Conservation (phyloP, 2,329 filamentous ascomycete species). For the Fusarium stilboides region DNA sequence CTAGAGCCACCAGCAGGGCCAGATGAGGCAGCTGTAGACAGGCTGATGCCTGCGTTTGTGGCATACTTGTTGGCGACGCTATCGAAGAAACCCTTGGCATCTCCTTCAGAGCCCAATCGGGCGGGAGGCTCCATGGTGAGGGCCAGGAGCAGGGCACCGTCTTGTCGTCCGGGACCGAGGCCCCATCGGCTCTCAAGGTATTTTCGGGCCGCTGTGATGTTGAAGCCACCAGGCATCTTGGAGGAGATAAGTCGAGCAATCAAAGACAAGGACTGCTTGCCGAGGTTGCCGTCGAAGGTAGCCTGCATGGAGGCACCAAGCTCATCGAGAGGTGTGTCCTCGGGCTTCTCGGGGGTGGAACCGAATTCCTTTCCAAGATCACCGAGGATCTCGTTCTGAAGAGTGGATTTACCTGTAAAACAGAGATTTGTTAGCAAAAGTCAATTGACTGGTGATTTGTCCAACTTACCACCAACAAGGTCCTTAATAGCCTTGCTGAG, state of each 20-base stretch:
- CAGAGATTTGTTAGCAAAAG: constrained; percentile 27
- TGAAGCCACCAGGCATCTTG: constrained; percentile 99
- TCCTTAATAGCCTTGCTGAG: constrained; percentile 98
- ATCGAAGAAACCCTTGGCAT: constrained; percentile 94
- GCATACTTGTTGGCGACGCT: constrained; percentile 93
- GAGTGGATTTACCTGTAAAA: constrained; percentile 88
- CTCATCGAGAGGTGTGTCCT: constrained; percentile 97
- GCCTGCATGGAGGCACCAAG: constrained; percentile 95
- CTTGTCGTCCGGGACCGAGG: constrained; percentile 86
- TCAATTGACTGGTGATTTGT: neutral
- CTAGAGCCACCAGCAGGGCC: constrained; percentile 79
- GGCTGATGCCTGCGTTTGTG: constrained; percentile 82
- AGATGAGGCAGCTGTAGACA: constrained; percentile 82
- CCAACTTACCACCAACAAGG: constrained; percentile 89
- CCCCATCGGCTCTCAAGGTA: constrained; percentile 97
- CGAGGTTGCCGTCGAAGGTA: constrained; percentile 98
- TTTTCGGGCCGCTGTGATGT: constrained; percentile 95
- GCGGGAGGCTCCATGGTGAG: constrained; percentile 93
- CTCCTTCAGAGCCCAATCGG: constrained; percentile 88
- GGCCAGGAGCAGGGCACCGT: constrained; percentile 88
- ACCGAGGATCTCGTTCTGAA: constrained; percentile 98
- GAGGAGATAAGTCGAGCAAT: constrained; percentile 96
- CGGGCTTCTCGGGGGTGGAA: constrained; percentile 97
- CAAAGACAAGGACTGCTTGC: constrained; percentile 94
- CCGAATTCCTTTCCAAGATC: constrained; percentile 99